These are phyloP conservation scores for Carex cristatella DNA, from an alignment of 176 grass and related monocot genomes.

Conservation along the genomic window DNA sequence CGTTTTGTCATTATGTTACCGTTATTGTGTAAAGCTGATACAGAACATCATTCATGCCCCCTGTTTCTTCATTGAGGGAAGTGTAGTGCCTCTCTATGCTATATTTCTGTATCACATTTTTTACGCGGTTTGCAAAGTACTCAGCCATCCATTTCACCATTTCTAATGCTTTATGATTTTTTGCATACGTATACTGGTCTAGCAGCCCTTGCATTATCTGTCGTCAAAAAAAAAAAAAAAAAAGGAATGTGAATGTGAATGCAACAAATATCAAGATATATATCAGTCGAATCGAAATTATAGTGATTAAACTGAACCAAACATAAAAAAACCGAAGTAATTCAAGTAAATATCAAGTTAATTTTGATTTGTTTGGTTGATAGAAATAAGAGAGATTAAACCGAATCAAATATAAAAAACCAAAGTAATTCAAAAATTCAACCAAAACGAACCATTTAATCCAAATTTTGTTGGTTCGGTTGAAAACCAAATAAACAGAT, in stretches of 20 bases:
- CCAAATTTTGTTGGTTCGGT: no score
- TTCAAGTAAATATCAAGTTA: no score
- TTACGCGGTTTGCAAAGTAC: conserved; percentile 69
- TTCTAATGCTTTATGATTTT: conserved; percentile 46
- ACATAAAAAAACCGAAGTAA: no score
- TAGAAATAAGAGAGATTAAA: no score
- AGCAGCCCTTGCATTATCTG: conserved; percentile 95
- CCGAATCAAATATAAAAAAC: no score
- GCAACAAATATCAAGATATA: neutral
- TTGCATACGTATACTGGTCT: conserved; percentile 58
- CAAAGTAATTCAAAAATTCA: no score
- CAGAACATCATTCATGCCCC: conserved; percentile 96
- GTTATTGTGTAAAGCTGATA: conserved; percentile 85
- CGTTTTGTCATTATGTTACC: conserved; percentile 14
- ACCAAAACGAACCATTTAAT: no score
- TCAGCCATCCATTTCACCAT: conserved; percentile 85
- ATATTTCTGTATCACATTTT: conserved; percentile 54
- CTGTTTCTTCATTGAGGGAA: conserved; percentile 94
- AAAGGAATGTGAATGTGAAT: neutral
- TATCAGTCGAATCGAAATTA: no score
- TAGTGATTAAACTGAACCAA: no score
- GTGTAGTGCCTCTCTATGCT: conserved; percentile 84
- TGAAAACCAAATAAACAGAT: no score
- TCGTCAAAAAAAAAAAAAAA: neutral
- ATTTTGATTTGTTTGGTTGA: no score